Evolutionary conservation across 805 yeast genomes (phyloP), one percentile per base, ranked within the genome.

Genomic region (Teunomyces funiuensis): DNA sequence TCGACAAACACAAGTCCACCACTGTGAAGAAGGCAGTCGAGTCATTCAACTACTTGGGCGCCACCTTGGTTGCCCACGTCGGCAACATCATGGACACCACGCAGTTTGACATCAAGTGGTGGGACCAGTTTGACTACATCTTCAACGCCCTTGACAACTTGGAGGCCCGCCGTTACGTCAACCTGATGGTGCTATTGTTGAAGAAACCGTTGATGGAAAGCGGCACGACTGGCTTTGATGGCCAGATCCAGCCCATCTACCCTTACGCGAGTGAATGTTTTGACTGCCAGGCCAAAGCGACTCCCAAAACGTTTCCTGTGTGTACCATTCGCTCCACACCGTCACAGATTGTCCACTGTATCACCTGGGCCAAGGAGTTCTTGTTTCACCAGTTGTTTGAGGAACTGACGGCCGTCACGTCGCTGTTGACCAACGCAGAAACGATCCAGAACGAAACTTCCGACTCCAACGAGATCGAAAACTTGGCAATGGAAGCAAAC

Each of bases 281-380:
- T 63, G 97, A 89, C 47, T 93, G 99, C 63, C 79, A 82, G 18
- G 79, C 84, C 4, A 88, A 91, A 55, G 93, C 82, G 27, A 82
- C 95, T 0, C 96, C 97, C 5, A 89, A 86, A 55, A 76, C 93
- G 0, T 93, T 81, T 60, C 97, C 99, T 0, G 97, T 93, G 1
- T 93, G 99, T 61, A 93, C 99, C 0, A 93, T 93, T 44, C 74
- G 99, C 49, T 88, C 97, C 5, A 93, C 99, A 0, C 99, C 99
- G 0, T 87, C 96, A 0, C 89, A 86, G 57, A 97, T 97, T 0
- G 83, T 93, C 5, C 99, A 93, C 58, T 89, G 97, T 61, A 83
- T 93, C 18, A 96, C 95, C 1, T 93, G 99, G 99, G 95, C 97
- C 6, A 93, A 93, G 58, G 88, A 85, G 52, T 95, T 88, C 56